Percentiles rank a stretch among this genome's conserved stretches.
Conservation (phyloP, 495 filamentous ascomycete species). For the Tetracladium setigerum region DNA sequence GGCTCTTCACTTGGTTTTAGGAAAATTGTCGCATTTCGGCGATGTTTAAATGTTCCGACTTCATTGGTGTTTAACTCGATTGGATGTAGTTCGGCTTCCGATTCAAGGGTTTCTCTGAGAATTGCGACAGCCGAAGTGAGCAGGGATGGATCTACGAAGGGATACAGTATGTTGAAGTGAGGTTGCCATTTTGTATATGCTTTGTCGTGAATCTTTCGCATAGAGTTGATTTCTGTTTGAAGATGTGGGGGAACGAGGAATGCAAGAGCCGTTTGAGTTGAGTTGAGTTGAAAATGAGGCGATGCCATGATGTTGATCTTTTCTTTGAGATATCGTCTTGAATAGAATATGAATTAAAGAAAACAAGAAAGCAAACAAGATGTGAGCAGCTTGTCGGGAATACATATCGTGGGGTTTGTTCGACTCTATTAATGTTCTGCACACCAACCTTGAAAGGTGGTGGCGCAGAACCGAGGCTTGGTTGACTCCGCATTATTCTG, state of each 20-base stretch:
- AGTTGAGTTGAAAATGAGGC: too few relatives aligned
- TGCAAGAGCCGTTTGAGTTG: conserved; percentile 9
- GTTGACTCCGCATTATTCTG: too few relatives aligned
- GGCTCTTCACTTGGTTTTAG: conserved; percentile 20
- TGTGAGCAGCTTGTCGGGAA: too few relatives aligned
- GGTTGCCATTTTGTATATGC: conserved; percentile 50
- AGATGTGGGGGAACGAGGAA: conserved; percentile 5
- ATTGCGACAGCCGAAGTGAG: conserved; percentile 24
- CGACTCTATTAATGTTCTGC: too few relatives aligned
- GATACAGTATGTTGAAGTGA: conserved; percentile 53
- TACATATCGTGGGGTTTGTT: too few relatives aligned
- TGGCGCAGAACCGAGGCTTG: too few relatives aligned
- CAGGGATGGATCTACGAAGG: conserved; percentile 38
- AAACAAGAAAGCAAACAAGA: too few relatives aligned
- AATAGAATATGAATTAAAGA: too few relatives aligned
- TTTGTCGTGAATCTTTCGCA: conserved; percentile 48
- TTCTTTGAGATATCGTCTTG: too few relatives aligned
- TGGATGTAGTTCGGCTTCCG: background rate
- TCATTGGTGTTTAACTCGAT: conserved; percentile 26
- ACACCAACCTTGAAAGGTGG: too few relatives aligned
- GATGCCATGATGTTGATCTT: too few relatives aligned
- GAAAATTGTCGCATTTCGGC: conserved; percentile 37
- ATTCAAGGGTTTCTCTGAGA: conserved; percentile 7
- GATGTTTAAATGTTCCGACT: conserved; percentile 34
- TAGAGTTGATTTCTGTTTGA: conserved; percentile 28